These are phyloP conservation scores for Tetrapisispora nanseiensis DNA, from an alignment of 805 yeast genomes.

Conservation along the genomic window DNA sequence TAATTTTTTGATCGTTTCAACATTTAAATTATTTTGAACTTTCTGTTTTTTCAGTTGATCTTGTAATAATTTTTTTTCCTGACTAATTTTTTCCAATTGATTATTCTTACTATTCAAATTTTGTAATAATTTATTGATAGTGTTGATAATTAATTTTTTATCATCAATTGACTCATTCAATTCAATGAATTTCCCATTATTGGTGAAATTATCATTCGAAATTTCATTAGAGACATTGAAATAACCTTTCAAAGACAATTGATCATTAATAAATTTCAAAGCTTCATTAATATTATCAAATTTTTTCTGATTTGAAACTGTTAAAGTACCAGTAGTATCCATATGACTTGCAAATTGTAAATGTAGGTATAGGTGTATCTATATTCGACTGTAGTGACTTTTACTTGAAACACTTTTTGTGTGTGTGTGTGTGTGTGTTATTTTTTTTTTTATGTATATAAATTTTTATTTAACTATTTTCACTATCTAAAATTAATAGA, in stretches of 20 bases:
- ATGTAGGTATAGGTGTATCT: too few relatives aligned
- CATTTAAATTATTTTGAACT: not conserved
- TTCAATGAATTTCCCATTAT: not conserved
- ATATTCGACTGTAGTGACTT: too few relatives aligned
- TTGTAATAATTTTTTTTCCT: conserved; percentile 1
- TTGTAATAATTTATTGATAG: conserved; percentile 15
- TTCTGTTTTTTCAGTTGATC: conserved; percentile 5
- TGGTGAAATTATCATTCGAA: conserved; percentile 1
- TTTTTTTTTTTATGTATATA: too few relatives aligned
- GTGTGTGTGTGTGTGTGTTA: too few relatives aligned
- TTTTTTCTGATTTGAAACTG: not conserved
- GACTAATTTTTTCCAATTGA: conserved; percentile 6
- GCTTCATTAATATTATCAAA: conserved; percentile 17
- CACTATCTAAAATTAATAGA: too few relatives aligned
- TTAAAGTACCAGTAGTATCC: not conserved
- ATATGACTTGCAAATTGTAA: too few relatives aligned
- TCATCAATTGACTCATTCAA: conserved; percentile 7
- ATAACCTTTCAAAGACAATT: conserved; percentile 11
- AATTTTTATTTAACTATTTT: too few relatives aligned
- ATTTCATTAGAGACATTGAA: conserved; percentile 6
- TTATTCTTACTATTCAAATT: conserved; percentile 9
- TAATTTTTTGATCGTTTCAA: not conserved
- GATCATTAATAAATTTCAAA: conserved; percentile 13
- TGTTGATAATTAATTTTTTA: conserved; percentile 15
- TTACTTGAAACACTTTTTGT: too few relatives aligned